A percentile compares a stretch with the other conserved stretches of the same genome.
phyloP scores from a whole-genome alignment of 441 rosid species.

The Erodium moschatum region DNA sequence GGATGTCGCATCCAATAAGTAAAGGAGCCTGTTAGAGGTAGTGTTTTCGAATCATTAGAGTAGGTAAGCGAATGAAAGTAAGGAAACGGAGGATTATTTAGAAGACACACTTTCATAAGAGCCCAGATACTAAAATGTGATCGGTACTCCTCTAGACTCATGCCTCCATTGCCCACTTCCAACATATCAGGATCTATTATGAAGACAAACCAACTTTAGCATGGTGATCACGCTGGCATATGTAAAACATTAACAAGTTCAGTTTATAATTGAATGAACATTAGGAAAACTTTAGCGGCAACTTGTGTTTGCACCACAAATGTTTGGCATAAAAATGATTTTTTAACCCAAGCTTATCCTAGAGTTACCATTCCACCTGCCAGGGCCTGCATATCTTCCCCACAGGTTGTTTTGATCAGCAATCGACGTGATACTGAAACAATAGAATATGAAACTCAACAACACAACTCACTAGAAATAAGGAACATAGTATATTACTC shows the following conservation, averaged over 20 bases:
- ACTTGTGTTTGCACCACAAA: too few relatives aligned
- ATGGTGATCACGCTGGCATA: too few relatives aligned
- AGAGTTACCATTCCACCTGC: slow-evolving; percentile 32
- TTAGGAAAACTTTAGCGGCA: too few relatives aligned
- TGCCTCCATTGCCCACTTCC: slow-evolving; percentile 39
- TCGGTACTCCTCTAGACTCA: slow-evolving; percentile 26
- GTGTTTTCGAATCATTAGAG: neutral
- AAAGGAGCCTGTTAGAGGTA: slow-evolving; percentile 25
- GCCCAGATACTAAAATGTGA: slow-evolving; percentile 37
- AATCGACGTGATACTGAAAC: slow-evolving; percentile 26
- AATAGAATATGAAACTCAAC: neutral
- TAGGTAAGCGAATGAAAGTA: too few relatives aligned
- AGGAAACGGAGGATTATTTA: neutral
- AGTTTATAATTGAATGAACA: too few relatives aligned
- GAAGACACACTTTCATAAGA: slow-evolving; percentile 24
- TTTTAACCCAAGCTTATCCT: neutral
- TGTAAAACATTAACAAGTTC: too few relatives aligned
- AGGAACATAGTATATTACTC: neutral
- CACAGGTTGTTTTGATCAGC: slow-evolving; percentile 34
- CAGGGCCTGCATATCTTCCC: slow-evolving; percentile 35
- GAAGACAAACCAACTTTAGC: neutral
- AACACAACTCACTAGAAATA: neutral
- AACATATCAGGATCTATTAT: slow-evolving; percentile 34
- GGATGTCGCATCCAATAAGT: slow-evolving; percentile 31
- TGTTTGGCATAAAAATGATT: too few relatives aligned